Conservation (phyloP, 2,329 filamentous ascomycete genomes). For the Fusarium ambrosium region DNA sequence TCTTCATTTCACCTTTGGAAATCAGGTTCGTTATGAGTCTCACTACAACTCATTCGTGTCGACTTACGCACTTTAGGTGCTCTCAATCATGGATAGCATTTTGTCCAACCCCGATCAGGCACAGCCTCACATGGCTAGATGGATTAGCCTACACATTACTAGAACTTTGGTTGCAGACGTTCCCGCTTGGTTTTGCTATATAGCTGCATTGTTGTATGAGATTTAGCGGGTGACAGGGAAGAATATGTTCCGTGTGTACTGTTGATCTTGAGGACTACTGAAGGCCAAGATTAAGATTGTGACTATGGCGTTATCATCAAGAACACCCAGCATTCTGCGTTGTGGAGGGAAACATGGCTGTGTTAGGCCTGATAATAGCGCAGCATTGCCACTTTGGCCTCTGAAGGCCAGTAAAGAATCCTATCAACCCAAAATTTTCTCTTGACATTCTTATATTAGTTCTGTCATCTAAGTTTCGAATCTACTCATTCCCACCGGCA, state of each 20-base stretch:
- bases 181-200: neutral
- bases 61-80: neutral
- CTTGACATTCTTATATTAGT: neutral
- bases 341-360: neutral
- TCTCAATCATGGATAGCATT: slow-evolving; percentile 9
- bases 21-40: neutral
- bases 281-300: neutral
- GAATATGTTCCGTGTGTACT: neutral
- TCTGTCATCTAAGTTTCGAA: neutral
- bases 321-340: neutral
- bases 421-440: neutral
- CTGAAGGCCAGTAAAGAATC: neutral
- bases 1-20: slow-evolving; percentile 1
- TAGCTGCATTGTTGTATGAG: neutral
- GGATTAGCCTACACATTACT: slow-evolving; percentile 3
- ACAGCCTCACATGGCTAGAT: slow-evolving; percentile 1
- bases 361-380: neutral
- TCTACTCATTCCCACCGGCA: neutral
- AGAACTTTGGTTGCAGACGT: slow-evolving; percentile 5
- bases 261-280: neutral
- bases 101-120: slow-evolving; percentile 1
- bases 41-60: neutral
- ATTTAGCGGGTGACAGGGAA: neutral
- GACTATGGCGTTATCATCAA: neutral
- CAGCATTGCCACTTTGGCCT: neutral